Evolutionary conservation across 1,139 yeast genomes (phyloP).

Genomic region (Blastobotrys arbuscula): DNA sequence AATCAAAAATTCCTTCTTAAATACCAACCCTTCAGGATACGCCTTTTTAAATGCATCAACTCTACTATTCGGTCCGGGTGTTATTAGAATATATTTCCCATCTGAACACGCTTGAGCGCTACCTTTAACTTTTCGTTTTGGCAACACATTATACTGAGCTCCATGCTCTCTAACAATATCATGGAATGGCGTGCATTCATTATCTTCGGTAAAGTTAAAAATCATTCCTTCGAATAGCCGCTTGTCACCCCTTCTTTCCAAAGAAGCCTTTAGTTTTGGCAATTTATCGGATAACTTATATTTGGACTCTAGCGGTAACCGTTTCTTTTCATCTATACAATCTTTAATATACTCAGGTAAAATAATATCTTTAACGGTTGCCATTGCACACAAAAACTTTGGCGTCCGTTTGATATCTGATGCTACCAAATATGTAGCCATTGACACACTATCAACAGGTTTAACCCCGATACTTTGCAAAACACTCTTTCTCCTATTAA

Average conservation of each 20-base stretch:
- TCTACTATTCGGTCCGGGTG: neutral
- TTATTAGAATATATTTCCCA: neutral
- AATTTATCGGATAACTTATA: conserved; percentile 29
- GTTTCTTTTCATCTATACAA: conserved; percentile 18
- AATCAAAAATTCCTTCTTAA: conserved; percentile 6
- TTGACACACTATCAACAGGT: conserved; percentile 27
- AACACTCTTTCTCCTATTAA: conserved; percentile 10
- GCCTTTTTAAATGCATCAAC: neutral
- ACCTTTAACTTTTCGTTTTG: neutral
- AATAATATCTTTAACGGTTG: conserved; percentile 39
- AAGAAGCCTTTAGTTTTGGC: conserved; percentile 1
- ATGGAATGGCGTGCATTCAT: neutral
- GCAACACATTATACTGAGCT: neutral
- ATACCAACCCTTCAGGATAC: neutral
- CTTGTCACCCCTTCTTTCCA: conserved; percentile 13
- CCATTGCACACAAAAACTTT: conserved; percentile 57
- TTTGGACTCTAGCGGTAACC: conserved; percentile 22
- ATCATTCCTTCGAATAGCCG: conserved; percentile 33
- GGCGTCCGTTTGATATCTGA: conserved; percentile 80
- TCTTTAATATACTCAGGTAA: conserved; percentile 30
- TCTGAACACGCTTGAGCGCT: neutral
- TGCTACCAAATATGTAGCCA: conserved; percentile 45
- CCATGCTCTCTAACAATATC: conserved; percentile 8
- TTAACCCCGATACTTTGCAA: conserved; percentile 6
- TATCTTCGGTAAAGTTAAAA: conserved; percentile 38